Evolutionary conservation across 352 stramenopile species (phyloP), one percentile per base, ranked within the genome.

Genomic region (Globisporangium nodosum): DNA sequence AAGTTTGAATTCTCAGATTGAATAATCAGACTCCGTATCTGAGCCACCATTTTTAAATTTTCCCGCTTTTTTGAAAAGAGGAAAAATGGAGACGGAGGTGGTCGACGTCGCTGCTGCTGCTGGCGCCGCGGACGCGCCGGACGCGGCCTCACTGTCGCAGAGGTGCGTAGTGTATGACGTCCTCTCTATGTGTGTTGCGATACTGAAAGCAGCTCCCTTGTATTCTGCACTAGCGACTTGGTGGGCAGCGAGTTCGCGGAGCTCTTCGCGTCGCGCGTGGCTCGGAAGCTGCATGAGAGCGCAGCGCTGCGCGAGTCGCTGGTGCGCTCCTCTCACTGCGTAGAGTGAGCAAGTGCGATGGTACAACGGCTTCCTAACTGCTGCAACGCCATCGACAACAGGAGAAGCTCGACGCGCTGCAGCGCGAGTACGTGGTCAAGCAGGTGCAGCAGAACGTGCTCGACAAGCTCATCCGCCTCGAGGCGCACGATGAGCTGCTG

Each of bases 381-480:
- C 20, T 42, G 30, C 13, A 24, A 3, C n/a, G 11, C 21, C 5
- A 21, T 31, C n/a, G 1, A 8, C 20, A 9, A 37, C 53, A 91
- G 81, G 58, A 56, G 3, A 65, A 68, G 51, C 56, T 90, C 31
- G 70, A 73, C 24, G 37, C 45, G 21, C 61, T 86, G 42, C 74
- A 90, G 58, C 64, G 73, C 30, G 70, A 78, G 47, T 83, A 85
- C 27, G 64, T 88, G 37, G 54, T 69, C 37, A 84, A 87, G 54
- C 82, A 92, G 56, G 68, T 76, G 49, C 73, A 81, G 45, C 82
- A 92, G 52, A 90, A 88, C 58, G 49, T 92, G 40, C 62, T 92
- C 64, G 80, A 90, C 49, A 82, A 83, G 61, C 66, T 92, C 61
- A 66, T 78, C n/a, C 74, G 88, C n/a, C 63, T 85, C 15, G 69